phyloP scores from a whole-genome alignment of 2,329 filamentous ascomycete species.

The Geosmithia putterillii region DNA sequence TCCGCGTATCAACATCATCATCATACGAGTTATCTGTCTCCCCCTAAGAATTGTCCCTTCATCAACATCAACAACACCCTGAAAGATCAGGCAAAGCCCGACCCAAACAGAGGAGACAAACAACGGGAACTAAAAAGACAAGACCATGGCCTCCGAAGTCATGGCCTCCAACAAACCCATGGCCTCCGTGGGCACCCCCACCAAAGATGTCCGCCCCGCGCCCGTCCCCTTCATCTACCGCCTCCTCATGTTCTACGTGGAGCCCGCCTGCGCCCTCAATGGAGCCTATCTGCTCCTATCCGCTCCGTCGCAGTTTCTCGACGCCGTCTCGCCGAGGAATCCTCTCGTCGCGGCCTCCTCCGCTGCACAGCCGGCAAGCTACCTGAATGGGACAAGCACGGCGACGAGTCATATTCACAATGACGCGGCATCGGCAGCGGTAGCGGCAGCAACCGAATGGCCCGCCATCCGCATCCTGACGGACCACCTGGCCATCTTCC shows the following conservation, averaged over 20 bases:
- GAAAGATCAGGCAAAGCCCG: no score
- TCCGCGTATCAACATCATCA: no score
- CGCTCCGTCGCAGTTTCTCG: constrained; percentile 13
- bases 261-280: constrained; percentile 19
- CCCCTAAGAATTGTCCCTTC: no score
- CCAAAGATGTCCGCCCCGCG: neutral
- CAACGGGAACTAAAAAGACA: no score
- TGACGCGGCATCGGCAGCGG: neutral
- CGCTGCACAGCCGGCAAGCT: constrained; percentile 6
- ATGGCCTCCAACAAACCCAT: no score
- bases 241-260: constrained; percentile 17
- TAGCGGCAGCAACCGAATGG: neutral
- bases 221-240: constrained; percentile 17
- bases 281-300: constrained; percentile 16
- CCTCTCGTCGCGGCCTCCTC: constrained; percentile 1
- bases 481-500: constrained; percentile 6
- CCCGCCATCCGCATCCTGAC: constrained; percentile 7
- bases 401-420: neutral
- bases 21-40: no score
- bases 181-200: neutral
- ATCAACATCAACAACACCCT: no score
- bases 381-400: neutral
- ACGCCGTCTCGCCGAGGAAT: constrained; percentile 12
- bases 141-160: no score
- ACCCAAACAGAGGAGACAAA: no score